Evolutionary conservation across 1,284 basidiomycete species (phyloP).

Genomic region (Waitea zeae): DNA sequence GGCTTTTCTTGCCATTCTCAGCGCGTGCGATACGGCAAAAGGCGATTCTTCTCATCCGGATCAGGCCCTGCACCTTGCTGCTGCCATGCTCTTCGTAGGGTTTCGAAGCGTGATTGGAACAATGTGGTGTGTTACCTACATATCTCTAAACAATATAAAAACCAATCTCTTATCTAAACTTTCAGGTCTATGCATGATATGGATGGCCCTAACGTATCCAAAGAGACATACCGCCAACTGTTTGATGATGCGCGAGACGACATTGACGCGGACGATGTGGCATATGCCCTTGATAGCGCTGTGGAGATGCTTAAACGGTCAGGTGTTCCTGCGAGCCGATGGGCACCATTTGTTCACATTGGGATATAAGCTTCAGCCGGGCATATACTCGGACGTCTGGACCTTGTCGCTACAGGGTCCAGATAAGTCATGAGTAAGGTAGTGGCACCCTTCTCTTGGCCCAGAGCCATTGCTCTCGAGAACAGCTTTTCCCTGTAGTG

Average conservation of each 20-base stretch:
- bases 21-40: not conserved
- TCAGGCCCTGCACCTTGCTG: not conserved
- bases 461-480: no score
- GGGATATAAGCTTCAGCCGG: no score
- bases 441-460: no score
- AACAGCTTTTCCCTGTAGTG: no score
- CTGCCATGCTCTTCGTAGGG: not conserved
- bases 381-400: no score
- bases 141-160: no score
- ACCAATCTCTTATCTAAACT: no score
- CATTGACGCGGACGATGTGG: not conserved
- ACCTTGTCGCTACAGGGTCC: no score
- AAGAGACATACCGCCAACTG: not conserved
- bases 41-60: not conserved
- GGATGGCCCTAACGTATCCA: not conserved
- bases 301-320: not conserved
- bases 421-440: no score
- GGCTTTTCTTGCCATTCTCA: not conserved
- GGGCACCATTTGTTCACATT: not conserved
- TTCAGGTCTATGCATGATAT: not conserved
- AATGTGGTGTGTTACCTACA: not conserved
- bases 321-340: not conserved
- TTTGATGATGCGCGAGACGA: not conserved
- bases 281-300: not conserved
- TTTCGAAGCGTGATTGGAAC: not conserved